These are phyloP conservation scores for Globisporangium viniferum DNA, from an alignment of 352 stramenopile species.

Conservation along the genomic window DNA sequence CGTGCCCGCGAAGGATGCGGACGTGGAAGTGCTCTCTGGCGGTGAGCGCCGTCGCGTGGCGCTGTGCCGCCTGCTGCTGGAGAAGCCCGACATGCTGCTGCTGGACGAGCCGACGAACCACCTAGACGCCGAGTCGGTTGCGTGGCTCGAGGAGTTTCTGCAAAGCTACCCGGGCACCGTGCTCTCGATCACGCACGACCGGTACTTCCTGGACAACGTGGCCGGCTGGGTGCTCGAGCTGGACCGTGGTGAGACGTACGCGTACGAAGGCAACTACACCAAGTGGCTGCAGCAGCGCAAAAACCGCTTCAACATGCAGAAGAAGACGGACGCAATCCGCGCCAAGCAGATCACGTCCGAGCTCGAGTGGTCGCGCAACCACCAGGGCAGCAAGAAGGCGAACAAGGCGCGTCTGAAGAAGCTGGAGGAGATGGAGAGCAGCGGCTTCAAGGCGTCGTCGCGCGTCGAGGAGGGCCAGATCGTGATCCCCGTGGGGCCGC, in stretches of 20 bases:
- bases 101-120: slow-evolving; percentile 99
- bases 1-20: slow-evolving; percentile 61
- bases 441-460: slow-evolving; percentile 43
- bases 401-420: slow-evolving; percentile 92
- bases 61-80: slow-evolving; percentile 93
- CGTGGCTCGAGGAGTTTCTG: slow-evolving; percentile 98
- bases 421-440: slow-evolving; percentile 90
- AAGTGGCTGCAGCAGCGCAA: slow-evolving; percentile 94
- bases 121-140: slow-evolving; percentile 95
- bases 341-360: slow-evolving; percentile 92
- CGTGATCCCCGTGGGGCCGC: slow-evolving; percentile 89
- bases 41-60: slow-evolving; percentile 95
- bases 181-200: slow-evolving; percentile 98
- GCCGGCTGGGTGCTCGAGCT: slow-evolving; percentile 97
- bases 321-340: slow-evolving; percentile 87
- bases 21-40: slow-evolving; percentile 81
- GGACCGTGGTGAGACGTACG: slow-evolving; percentile 94
- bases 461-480: slow-evolving; percentile 86
- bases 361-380: slow-evolving; percentile 92
- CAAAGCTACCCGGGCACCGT: slow-evolving; percentile 95
- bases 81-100: slow-evolving; percentile 95
- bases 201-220: slow-evolving; percentile 99
- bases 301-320: slow-evolving; percentile 94
- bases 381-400: slow-evolving; percentile 79
- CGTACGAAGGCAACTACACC: slow-evolving; percentile 99